Percentiles rank a stretch among this genome's conserved stretches.
phyloP scores from a whole-genome alignment of 805 yeast species.

The Priceomyces melissophilus region DNA sequence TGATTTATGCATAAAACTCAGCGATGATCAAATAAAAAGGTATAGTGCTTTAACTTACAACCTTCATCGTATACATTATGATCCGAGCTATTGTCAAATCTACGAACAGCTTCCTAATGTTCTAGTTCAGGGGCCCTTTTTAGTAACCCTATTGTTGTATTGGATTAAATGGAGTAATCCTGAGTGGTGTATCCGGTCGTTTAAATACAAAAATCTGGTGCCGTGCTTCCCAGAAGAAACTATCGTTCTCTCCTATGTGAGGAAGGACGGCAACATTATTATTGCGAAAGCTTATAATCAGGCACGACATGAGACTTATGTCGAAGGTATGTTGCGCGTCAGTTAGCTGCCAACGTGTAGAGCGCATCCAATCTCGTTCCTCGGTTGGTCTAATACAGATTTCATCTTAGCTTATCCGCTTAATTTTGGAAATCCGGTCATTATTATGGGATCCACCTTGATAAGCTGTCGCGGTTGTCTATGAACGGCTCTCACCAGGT shows the following conservation, averaged over 20 bases:
- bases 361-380: no score
- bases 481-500: no score
- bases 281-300: conserved; percentile 21
- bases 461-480: no score
- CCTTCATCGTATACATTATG: conserved; percentile 81
- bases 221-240: conserved; percentile 48
- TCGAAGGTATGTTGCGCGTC: conserved; percentile 5
- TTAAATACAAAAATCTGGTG: conserved; percentile 47
- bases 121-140: conserved; percentile 79
- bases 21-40: conserved; percentile 42
- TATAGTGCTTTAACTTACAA: conserved; percentile 78
- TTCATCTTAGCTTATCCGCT: no score
- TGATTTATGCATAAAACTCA: background rate
- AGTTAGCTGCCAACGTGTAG: background rate
- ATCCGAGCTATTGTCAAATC: conserved; percentile 47
- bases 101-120: conserved; percentile 59
- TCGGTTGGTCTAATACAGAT: no score
- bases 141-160: conserved; percentile 56
- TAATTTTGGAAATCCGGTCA: no score
- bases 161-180: conserved; percentile 36
- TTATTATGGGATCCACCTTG: no score
- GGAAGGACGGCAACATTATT: conserved; percentile 7
- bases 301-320: background rate
- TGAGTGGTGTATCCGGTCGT: conserved; percentile 15
- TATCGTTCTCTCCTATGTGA: conserved; percentile 12